phyloP scores from a whole-genome alignment of 345 rosid genomes.

The Citrus reticulata region DNA sequence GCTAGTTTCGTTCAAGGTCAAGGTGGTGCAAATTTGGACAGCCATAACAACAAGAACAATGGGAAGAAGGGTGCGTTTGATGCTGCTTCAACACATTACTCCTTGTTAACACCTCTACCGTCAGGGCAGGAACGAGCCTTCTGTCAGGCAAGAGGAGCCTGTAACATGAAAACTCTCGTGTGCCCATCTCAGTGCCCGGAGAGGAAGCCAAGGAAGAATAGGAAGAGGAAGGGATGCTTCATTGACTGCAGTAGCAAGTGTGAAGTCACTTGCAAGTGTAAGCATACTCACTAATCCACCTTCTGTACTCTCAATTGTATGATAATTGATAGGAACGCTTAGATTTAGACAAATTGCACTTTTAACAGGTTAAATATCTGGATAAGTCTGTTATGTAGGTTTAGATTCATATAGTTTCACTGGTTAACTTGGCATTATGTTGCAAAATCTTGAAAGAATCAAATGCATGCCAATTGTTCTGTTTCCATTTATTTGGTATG shows the following conservation, averaged over 20 bases:
- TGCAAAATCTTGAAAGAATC: not conserved
- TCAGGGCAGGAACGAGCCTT: slow-evolving; percentile 48
- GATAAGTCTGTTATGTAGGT: not conserved
- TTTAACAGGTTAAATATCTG: not conserved
- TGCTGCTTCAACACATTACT: slow-evolving; percentile 52
- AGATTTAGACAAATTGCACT: not conserved
- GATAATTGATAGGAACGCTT: not conserved
- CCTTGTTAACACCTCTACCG: slow-evolving; percentile 18
- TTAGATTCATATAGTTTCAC: not conserved
- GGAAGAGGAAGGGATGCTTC: slow-evolving; percentile 60
- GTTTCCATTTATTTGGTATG: not conserved
- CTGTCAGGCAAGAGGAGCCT: slow-evolving; percentile 57
- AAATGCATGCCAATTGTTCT: not conserved
- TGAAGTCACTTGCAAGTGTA: slow-evolving; percentile 84
- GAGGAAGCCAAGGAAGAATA: slow-evolving; percentile 61
- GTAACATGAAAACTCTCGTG: slow-evolving; percentile 43
- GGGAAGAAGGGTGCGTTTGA: slow-evolving; percentile 30
- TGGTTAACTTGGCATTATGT: not conserved
- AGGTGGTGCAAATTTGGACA: not conserved
- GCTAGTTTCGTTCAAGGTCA: slow-evolving; percentile 22
- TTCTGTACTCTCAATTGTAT: not conserved
- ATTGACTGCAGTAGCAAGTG: slow-evolving; percentile 77
- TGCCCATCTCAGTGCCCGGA: slow-evolving; percentile 65
- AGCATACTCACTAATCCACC: slow-evolving; percentile 6
- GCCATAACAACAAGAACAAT: not conserved